phyloP scores from a whole-genome alignment of 192 early-diverging fungal species.

The Phycomyces blakesleeanus region DNA sequence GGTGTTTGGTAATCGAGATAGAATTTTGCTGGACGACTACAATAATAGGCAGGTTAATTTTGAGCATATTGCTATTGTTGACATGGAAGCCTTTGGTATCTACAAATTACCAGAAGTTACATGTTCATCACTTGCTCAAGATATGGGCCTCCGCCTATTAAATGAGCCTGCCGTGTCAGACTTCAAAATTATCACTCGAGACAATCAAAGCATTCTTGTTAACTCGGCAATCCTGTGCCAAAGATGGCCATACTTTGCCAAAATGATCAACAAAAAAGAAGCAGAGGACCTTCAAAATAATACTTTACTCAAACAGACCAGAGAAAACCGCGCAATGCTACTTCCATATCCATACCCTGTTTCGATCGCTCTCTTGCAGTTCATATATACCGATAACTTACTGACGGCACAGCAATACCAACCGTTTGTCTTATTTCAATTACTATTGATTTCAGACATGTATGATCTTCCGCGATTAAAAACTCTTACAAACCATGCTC shows the following conservation, averaged over 20 bases:
- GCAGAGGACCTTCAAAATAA: conserved; percentile 1
- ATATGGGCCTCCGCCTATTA: conserved; percentile 54
- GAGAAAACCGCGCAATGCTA: conserved; percentile 27
- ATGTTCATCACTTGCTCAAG: conserved; percentile 53
- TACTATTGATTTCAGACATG: conserved; percentile 59
- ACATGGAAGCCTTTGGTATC: conserved; percentile 71
- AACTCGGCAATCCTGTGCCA: conserved; percentile 51
- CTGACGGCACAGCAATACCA: conserved; percentile 65
- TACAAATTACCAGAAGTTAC: conserved; percentile 53
- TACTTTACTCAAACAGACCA: neutral
- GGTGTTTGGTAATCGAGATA: conserved; percentile 68
- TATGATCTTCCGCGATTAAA: conserved; percentile 60
- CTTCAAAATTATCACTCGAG: conserved; percentile 53
- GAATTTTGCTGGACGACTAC: conserved; percentile 71
- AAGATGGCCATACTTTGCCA: conserved; percentile 57
- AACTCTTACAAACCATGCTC: conserved; percentile 49
- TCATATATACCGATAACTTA: conserved; percentile 66
- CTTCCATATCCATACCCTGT: conserved; percentile 48
- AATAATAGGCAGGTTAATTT: conserved; percentile 78
- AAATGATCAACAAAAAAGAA: conserved; percentile 28
- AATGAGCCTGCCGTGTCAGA: conserved; percentile 55
- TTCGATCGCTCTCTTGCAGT: conserved; percentile 60
- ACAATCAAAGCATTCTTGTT: conserved; percentile 49
- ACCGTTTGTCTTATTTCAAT: conserved; percentile 60
- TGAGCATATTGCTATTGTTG: conserved; percentile 67